Evolutionary conservation across 2,329 filamentous ascomycete genomes (phyloP), one percentile per base, ranked within the genome.

Genomic region (Pestalotiopsis sp.): DNA sequence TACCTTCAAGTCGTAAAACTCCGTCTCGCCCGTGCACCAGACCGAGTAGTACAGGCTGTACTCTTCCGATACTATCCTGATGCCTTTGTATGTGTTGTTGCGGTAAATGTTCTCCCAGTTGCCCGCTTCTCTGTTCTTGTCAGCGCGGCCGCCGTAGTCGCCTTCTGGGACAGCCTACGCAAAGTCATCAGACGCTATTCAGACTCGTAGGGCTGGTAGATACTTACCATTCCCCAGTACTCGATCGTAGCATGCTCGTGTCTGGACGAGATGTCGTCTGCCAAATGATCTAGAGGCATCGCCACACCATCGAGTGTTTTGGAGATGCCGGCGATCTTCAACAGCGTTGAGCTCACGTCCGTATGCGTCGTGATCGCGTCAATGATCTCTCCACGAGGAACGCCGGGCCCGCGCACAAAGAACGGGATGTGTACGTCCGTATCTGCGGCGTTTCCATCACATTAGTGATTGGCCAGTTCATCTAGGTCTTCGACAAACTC

Each of bases 1-100:
- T 76, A 87, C 88, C 73, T 82, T 85, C 45, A 91, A 73, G 70
- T 92, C 85, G 74, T 92, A 93, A 2, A 91, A 83, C 75, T 93
- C 90, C 66, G 88, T 86, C 73, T 92, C 90, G 65, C 88, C 88
- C 13, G 80, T 91, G 74, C 91, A 93, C 90, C 90, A 93, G 0
- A 92, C 88, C 0, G 88, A 85, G 72, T 92, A 93, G 70, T 89
- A 88, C 4, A 92, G 76, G 72, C 86, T 88, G 73, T 92, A 92
- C 3, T 79, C 77, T 2, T 83, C 75, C 0, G 84, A 79, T 4
- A 88, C 80, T 7, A 91, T 77, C 20, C 88, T 83, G 25, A 90
- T 72, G 0, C 82, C 84, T 77, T 91, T 91, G 81, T 90, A 91
- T 0, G 88, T 90, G 72, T 90, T 90, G 69, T 84, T 64, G 0